phyloP scores from a whole-genome alignment of 805 yeast genomes.

The Tetrapisispora nanseiensis region DNA sequence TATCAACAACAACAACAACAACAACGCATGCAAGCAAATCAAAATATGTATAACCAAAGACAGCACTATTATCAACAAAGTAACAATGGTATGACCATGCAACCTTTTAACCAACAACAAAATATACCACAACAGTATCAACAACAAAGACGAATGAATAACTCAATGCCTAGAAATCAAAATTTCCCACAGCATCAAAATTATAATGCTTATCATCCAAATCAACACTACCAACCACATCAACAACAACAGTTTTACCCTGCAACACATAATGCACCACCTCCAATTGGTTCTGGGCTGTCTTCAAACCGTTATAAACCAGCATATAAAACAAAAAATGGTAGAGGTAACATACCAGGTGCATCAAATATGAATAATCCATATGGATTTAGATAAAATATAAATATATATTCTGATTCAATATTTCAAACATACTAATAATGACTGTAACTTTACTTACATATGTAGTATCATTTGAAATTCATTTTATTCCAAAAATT shows the following conservation, averaged over 20 bases:
- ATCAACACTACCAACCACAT: slow-evolving; percentile 1
- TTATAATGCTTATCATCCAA: slow-evolving; percentile 16
- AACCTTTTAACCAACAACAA: slow-evolving; percentile 7
- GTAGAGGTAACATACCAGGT: slow-evolving; percentile 31
- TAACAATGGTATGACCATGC: neutral
- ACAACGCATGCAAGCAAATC: neutral
- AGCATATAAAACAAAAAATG: slow-evolving; percentile 32
- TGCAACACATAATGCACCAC: neutral
- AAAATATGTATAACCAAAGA: slow-evolving; percentile 3
- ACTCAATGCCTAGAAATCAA: slow-evolving; percentile 14
- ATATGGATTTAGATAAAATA: slow-evolving; percentile 31
- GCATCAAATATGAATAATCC: slow-evolving; percentile 40
- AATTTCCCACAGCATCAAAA: slow-evolving; percentile 2
- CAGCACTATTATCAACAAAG: neutral
- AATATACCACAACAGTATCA: neutral
- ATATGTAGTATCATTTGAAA: too few species aligned
- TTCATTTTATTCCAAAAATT: too few species aligned
- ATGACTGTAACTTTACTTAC: too few species aligned
- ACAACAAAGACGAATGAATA: neutral
- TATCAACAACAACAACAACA: slow-evolving; percentile 9
- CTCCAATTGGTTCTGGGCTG: slow-evolving; percentile 21
- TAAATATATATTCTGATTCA: neutral
- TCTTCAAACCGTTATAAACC: slow-evolving; percentile 30
- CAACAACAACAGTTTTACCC: slow-evolving; percentile 9
- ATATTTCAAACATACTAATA: too few species aligned